Evolutionary conservation across 805 yeast genomes (phyloP), one percentile per base, ranked within the genome.

Genomic region (Metschnikowia gruessii): DNA sequence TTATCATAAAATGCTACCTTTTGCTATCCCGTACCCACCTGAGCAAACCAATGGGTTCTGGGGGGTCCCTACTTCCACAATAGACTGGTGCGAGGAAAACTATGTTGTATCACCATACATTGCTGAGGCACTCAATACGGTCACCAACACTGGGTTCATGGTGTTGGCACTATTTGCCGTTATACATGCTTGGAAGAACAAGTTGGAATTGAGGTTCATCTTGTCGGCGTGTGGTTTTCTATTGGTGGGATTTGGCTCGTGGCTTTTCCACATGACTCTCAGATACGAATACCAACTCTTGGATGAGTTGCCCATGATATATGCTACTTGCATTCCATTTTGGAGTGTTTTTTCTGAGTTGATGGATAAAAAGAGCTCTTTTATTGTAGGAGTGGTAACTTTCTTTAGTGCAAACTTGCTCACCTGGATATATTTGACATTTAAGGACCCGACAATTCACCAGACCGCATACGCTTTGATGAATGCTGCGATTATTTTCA

Each of bases 81-180:
- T 94, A 32, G 99, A 92, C 61, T 92, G 98, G 98, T 92, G 99
- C 68, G 99, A 92, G 61, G 98, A 94, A 65, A 92, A 92, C 69
- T 92, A 92, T 62, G 92, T 90, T 10, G 87, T 91, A 1, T 78
- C 92, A 11, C 78, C 77, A 11, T 94, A 87, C 59, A 75, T 94
- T 43, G 97, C 98, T 3, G 99, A 94, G 64, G 85, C 88, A 46
- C 76, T 92, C 49, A 94, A 94, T 62, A 87, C 97, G 2, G 57
- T 82, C 22, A 89, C 99, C 36, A 94, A 94, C 52, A 53, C 77
- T 6, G 65, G 72, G n/a, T 77, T 77, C 54, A 75, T 74, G 34
- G 57, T 65, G 21, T 58, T 77, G 42, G 95, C 95, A 0, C 39
- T 59, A n/a, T 84, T 73, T 60, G 82, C 91, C 17, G 73, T 89